phyloP scores from a whole-genome alignment of 768 basidiomycete genomes.

The Mycena vulgaris region DNA sequence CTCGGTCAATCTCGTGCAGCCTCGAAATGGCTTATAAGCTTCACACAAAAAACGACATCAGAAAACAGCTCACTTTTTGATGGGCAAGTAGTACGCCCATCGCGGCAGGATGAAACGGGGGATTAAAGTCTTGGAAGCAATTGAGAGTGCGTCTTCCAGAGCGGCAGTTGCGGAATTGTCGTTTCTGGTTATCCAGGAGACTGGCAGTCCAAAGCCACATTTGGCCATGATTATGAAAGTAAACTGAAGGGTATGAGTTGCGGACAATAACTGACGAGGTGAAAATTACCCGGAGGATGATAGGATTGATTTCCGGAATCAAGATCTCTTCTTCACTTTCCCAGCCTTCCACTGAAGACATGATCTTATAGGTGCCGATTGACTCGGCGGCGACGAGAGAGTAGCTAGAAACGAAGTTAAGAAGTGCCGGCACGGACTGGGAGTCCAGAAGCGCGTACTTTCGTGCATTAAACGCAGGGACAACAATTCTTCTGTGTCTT shows the following conservation, averaged over 20 bases:
- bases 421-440: no score
- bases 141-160: background rate
- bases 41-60: background rate
- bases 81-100: background rate
- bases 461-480: no score
- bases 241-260: background rate
- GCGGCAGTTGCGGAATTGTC: background rate
- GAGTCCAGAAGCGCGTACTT: no score
- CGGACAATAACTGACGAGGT: background rate
- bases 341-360: background rate
- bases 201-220: background rate
- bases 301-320: background rate
- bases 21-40: background rate
- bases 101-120: constrained; percentile 1
- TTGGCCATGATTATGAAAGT: background rate
- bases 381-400: no score
- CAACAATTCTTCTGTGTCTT: no score
- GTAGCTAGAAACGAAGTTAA: no score
- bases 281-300: constrained; percentile 4
- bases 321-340: background rate
- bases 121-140: background rate
- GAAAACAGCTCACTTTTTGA: background rate
- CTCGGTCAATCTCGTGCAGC: constrained; percentile 13
- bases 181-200: background rate
- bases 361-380: no score